Percentiles rank a stretch among this genome's conserved stretches.
phyloP scores from a whole-genome alignment of 306 rosid genomes.

The Medicago truncatula region MtrunA17r5.0-ANR NC_053044.1:48839501-48840000 shows the following conservation, averaged over 20 bases:
- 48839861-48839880: slow-evolving; percentile 16
- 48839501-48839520: slow-evolving; percentile 73
- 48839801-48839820: neutral
- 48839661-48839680: slow-evolving; percentile 72
- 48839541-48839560: slow-evolving; percentile 84
- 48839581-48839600: slow-evolving; percentile 76
- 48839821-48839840: neutral
- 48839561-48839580: slow-evolving; percentile 64
- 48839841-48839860: slow-evolving; percentile 1
- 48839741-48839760: slow-evolving; percentile 53
- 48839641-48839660: slow-evolving; percentile 91
- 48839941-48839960: no score
- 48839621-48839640: slow-evolving; percentile 94
- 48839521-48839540: slow-evolving; percentile 77
- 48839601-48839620: slow-evolving; percentile 74
- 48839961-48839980: no score
- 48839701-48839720: slow-evolving; percentile 34
- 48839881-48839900: slow-evolving; percentile 47
- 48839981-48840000: neutral
- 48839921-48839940: neutral
- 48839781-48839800: neutral
- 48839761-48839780: slow-evolving; percentile 52
- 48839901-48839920: slow-evolving; percentile 43
- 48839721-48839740: slow-evolving; percentile 41
- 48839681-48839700: slow-evolving; percentile 28